phyloP scores from a whole-genome alignment of 2,329 filamentous ascomycete species.

The Teratosphaeria pseudoeucalypti region DNA sequence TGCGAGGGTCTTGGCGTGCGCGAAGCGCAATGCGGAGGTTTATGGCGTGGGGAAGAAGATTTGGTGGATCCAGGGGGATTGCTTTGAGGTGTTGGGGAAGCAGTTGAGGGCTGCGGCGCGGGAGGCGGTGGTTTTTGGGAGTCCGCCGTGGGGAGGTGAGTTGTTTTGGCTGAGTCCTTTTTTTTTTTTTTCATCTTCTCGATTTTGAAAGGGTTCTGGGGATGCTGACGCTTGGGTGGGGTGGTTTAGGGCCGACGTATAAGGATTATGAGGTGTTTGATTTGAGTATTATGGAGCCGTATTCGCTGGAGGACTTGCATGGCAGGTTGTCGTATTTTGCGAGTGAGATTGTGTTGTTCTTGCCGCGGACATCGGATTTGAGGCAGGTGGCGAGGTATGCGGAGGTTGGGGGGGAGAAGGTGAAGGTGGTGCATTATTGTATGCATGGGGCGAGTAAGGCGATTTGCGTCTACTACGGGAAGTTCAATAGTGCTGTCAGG shows the following conservation, averaged over 20 bases:
- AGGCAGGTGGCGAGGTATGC: slow-evolving; percentile 55
- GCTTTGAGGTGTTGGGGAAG: slow-evolving; percentile 59
- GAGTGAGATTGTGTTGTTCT: slow-evolving; percentile 58
- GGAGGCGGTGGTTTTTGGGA: slow-evolving; percentile 56
- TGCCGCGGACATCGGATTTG: slow-evolving; percentile 77
- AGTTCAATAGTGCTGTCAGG: neutral
- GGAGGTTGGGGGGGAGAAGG: slow-evolving; percentile 38
- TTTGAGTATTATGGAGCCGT: slow-evolving; percentile 77
- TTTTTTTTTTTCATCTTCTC: too few relatives aligned
- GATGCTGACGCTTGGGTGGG: neutral
- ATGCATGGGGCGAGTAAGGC: slow-evolving; percentile 81
- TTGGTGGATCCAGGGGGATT: slow-evolving; percentile 79
- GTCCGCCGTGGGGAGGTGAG: slow-evolving; percentile 64
- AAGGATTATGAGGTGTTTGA: slow-evolving; percentile 64
- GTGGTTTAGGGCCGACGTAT: slow-evolving; percentile 48
- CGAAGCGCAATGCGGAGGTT: slow-evolving; percentile 79
- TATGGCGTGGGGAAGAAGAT: slow-evolving; percentile 73
- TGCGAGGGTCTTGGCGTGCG: slow-evolving; percentile 69
- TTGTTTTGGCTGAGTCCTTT: slow-evolving; percentile 1
- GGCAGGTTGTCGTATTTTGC: slow-evolving; percentile 46
- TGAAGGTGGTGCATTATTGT: slow-evolving; percentile 80
- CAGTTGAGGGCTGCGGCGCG: slow-evolving; percentile 38
- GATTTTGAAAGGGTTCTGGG: neutral
- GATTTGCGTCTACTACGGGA: slow-evolving; percentile 49
- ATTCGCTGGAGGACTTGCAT: slow-evolving; percentile 56